These are phyloP conservation scores for Parascedosporium putredinis DNA, from an alignment of 2,329 filamentous ascomycete genomes.

Conservation along the genomic window DNA sequence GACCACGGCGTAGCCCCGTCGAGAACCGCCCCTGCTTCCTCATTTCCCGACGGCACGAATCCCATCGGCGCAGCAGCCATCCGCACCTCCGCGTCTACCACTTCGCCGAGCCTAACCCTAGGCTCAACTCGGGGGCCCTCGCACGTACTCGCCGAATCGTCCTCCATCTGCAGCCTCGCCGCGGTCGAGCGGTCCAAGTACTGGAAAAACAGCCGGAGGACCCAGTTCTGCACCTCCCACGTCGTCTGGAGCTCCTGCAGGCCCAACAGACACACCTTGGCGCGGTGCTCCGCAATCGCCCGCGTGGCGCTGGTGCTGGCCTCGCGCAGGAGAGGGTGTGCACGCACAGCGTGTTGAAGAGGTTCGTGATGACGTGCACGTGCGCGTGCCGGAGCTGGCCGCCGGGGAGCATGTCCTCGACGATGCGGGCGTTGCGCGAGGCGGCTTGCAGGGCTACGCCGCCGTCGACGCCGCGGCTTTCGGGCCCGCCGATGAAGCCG, in stretches of 20 bases:
- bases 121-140: background rate
- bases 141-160: background rate
- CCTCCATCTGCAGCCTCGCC: slow-evolving; percentile 18
- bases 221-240: slow-evolving; percentile 38
- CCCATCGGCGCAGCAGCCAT: no score
- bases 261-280: slow-evolving; percentile 35
- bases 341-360: slow-evolving; percentile 31
- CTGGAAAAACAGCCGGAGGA: slow-evolving; percentile 36
- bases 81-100: no score
- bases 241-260: slow-evolving; percentile 36
- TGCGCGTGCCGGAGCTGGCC: slow-evolving; percentile 26
- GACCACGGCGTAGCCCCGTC: slow-evolving; percentile 9
- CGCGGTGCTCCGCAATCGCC: slow-evolving; percentile 35
- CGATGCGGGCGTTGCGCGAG: slow-evolving; percentile 31
- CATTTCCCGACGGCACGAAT: no score
- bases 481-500: slow-evolving; percentile 24
- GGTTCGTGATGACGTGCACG: background rate
- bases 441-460: slow-evolving; percentile 33
- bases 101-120: background rate
- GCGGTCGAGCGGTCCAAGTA: slow-evolving; percentile 34
- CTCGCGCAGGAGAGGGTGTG: slow-evolving; percentile 30
- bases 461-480: slow-evolving; percentile 21
- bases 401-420: slow-evolving; percentile 35
- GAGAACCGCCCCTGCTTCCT: no score
- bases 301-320: slow-evolving; percentile 23